Percentiles rank a stretch among this genome's conserved stretches.
These are phyloP conservation scores for Curvularia hawaiiensis DNA, from an alignment of 2,329 filamentous ascomycete species.

Conservation along the genomic window DNA sequence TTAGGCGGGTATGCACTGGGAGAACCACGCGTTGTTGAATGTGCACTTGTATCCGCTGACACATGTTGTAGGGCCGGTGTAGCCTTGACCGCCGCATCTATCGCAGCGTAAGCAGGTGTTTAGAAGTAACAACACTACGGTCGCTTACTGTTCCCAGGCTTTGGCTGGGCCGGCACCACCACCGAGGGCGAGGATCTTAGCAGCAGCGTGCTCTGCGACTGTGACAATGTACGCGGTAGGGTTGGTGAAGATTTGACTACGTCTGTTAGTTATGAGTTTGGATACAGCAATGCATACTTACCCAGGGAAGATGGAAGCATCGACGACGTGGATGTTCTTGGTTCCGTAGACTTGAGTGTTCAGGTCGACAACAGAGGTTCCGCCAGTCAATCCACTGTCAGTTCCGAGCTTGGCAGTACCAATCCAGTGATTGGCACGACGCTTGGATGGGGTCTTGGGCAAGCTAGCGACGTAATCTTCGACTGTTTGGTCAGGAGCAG, in stretches of 20 bases:
- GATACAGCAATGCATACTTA: conserved; percentile 18
- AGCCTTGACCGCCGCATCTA: conserved; percentile 29
- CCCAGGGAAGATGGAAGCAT: conserved; percentile 54
- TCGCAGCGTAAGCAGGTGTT: conserved; percentile 4
- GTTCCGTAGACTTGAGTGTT: conserved; percentile 58
- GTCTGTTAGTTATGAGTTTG: conserved; percentile 15
- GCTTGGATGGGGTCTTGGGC: conserved; percentile 45
- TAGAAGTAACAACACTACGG: neutral
- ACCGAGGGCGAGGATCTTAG: conserved; percentile 44
- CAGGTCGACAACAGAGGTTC: conserved; percentile 55
- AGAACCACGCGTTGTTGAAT: conserved; percentile 12
- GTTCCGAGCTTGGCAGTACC: conserved; percentile 62
- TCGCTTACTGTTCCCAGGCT: conserved; percentile 12
- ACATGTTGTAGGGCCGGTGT: conserved; percentile 26
- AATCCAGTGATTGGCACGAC: conserved; percentile 56
- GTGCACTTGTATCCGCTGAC: conserved; percentile 21
- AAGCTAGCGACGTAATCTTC: conserved; percentile 61
- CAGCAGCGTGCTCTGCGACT: conserved; percentile 45
- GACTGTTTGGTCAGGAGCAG: conserved; percentile 56
- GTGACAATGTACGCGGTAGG: conserved; percentile 47
- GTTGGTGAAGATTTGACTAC: conserved; percentile 45
- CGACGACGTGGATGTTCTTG: conserved; percentile 53
- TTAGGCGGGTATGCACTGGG: conserved; percentile 14
- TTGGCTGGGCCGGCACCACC: conserved; percentile 2
- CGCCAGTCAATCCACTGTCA: conserved; percentile 50